These are phyloP conservation scores for Claviceps cyperi DNA, from an alignment of 2,329 filamentous ascomycete genomes.

Conservation along the genomic window DNA sequence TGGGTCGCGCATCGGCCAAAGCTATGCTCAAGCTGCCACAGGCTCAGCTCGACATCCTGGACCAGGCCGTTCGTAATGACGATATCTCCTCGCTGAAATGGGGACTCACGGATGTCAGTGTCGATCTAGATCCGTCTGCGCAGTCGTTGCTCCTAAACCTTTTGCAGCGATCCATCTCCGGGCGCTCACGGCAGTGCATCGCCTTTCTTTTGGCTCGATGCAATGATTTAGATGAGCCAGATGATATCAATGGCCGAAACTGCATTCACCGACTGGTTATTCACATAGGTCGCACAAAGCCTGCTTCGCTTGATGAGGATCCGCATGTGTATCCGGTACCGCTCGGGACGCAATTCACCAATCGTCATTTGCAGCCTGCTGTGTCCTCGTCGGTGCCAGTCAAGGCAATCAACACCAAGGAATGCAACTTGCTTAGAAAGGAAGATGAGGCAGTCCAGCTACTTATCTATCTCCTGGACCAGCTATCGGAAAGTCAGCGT, in stretches of 20 bases:
- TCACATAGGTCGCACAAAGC: constrained; percentile 67
- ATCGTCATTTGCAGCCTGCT: constrained; percentile 68
- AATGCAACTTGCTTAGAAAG: constrained; percentile 49
- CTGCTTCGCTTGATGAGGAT: constrained; percentile 34
- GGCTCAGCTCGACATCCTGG: constrained; percentile 53
- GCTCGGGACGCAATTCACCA: constrained; percentile 39
- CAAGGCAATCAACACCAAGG: constrained; percentile 49
- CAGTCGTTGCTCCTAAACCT: constrained; percentile 66
- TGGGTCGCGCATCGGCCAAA: constrained; percentile 64
- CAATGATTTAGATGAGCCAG: constrained; percentile 63
- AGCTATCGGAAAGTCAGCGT: constrained; percentile 53
- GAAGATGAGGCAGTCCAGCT: constrained; percentile 66
- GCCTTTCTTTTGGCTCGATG: constrained; percentile 54
- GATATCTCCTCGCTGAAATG: constrained; percentile 42
- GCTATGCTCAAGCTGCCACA: constrained; percentile 59
- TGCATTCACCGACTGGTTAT: constrained; percentile 88
- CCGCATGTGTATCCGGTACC: constrained; percentile 36
- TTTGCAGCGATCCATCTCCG: constrained; percentile 62
- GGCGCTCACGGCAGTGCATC: constrained; percentile 54
- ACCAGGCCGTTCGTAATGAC: constrained; percentile 57
- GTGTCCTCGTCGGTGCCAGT: constrained; percentile 48
- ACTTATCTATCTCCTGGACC: constrained; percentile 47
- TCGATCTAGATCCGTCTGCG: constrained; percentile 24
- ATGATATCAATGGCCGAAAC: constrained; percentile 89
- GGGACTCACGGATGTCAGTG: constrained; percentile 42